Percentiles rank a stretch among this genome's conserved stretches.
Conservation (phyloP, 768 basidiomycete genomes). For the Boletus sp. region DNA sequence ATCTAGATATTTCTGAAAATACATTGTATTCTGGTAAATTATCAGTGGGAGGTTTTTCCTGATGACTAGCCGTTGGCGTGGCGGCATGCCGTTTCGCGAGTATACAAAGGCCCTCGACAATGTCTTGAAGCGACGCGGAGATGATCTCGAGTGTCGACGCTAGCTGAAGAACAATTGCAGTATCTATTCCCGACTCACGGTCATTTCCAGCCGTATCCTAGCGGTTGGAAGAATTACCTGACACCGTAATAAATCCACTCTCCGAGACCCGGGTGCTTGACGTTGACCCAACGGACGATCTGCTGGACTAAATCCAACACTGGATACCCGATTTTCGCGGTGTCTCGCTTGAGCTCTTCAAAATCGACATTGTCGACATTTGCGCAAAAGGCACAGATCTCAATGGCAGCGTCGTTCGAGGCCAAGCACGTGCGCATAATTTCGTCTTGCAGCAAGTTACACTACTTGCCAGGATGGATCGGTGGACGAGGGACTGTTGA, state of each 20-base stretch:
- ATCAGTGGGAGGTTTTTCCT: too few relatives aligned
- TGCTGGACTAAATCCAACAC: constrained; percentile 45
- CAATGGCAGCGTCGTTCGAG: constrained; percentile 36
- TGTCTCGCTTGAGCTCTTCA: constrained; percentile 38
- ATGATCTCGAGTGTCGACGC: constrained; percentile 38
- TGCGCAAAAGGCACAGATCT: constrained; percentile 35
- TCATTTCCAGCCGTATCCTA: not conserved
- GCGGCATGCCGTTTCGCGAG: constrained; percentile 33
- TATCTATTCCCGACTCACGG: constrained; percentile 31
- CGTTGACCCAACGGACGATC: constrained; percentile 39
- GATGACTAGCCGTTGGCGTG: constrained; percentile 45
- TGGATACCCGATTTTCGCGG: constrained; percentile 44
- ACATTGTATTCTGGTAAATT: too few relatives aligned
- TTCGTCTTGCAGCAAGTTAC: too few relatives aligned
- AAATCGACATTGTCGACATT: constrained; percentile 38
- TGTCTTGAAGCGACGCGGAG: constrained; percentile 27
- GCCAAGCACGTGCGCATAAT: too few relatives aligned
- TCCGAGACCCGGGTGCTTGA: constrained; percentile 34
- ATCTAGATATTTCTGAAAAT: too few relatives aligned
- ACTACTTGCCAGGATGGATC: too few relatives aligned
- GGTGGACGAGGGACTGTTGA: too few relatives aligned
- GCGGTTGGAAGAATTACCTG: constrained; percentile 32
- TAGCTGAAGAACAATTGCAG: constrained; percentile 43
- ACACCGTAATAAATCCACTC: constrained; percentile 49
- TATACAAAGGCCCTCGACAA: constrained; percentile 28